Conservation (phyloP, 768 basidiomycete genomes). For the Macrolepiota albuminosa region DNA sequence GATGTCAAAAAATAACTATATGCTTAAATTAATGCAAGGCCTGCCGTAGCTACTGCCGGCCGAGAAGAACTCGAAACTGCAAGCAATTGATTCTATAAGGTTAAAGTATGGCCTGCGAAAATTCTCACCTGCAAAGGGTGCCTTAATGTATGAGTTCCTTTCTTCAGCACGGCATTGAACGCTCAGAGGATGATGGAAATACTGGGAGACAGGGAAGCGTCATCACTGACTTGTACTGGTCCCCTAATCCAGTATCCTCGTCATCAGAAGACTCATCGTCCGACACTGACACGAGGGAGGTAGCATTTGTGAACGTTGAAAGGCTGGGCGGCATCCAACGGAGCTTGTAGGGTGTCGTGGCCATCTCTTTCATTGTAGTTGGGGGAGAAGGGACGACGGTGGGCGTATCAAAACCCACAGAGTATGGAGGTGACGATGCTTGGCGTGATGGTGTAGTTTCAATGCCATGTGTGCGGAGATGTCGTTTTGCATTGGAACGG, state of each 20-base stretch:
- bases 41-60: slow-evolving; percentile 5
- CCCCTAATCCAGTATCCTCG: slow-evolving; percentile 9
- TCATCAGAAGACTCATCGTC: slow-evolving; percentile 22
- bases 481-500: slow-evolving; percentile 76
- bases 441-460: slow-evolving; percentile 13
- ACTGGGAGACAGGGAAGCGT: slow-evolving; percentile 23
- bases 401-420: slow-evolving; percentile 36
- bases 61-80: slow-evolving; percentile 14
- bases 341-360: slow-evolving; percentile 23
- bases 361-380: slow-evolving; percentile 9
- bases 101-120: not conserved
- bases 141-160: slow-evolving; percentile 25
- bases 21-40: slow-evolving; percentile 1
- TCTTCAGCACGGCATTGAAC: slow-evolving; percentile 23
- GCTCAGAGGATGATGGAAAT: slow-evolving; percentile 17
- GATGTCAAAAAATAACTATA: not conserved
- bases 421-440: slow-evolving; percentile 20
- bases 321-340: slow-evolving; percentile 41
- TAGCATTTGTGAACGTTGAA: slow-evolving; percentile 22
- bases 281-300: slow-evolving; percentile 19
- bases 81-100: not conserved
- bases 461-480: slow-evolving; percentile 72
- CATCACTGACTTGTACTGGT: slow-evolving; percentile 16
- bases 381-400: slow-evolving; percentile 22
- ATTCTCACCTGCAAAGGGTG: slow-evolving; percentile 22